A percentile compares a stretch with the other conserved stretches of the same genome.
Evolutionary conservation across 495 filamentous ascomycete genomes (phyloP).

Genomic region (Talaromyces trachyspermus): DNA sequence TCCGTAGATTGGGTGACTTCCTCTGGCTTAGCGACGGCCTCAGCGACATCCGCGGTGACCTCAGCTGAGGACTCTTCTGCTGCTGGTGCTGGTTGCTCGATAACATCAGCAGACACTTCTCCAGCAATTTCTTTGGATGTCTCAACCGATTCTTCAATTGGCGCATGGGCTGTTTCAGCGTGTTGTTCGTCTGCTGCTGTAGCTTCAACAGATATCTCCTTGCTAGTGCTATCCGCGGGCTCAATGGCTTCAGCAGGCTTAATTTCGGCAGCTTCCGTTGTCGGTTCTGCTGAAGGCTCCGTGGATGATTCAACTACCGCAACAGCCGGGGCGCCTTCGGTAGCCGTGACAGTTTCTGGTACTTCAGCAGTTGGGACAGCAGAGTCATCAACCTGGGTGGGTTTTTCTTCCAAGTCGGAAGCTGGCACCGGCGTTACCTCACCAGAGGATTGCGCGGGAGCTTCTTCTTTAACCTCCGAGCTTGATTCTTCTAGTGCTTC

Average conservation of each 20-base stretch:
- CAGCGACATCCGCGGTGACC: neutral
- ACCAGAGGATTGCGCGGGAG: too few species aligned
- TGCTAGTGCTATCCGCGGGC: neutral
- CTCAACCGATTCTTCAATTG: constrained; percentile 5
- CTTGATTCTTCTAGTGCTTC: too few species aligned
- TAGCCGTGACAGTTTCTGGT: too few species aligned
- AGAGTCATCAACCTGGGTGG: too few species aligned
- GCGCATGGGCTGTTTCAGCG: constrained; percentile 5
- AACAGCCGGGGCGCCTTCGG: too few species aligned
- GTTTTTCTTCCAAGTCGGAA: too few species aligned
- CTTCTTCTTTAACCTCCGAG: too few species aligned
- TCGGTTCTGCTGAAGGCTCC: too few species aligned
- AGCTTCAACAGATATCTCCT: constrained; percentile 10
- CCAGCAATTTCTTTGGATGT: constrained; percentile 5
- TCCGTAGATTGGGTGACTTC: neutral
- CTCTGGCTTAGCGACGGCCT: neutral
- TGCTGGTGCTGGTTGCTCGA: neutral
- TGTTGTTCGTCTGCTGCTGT: constrained; percentile 3
- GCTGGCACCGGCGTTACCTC: too few species aligned
- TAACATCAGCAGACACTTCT: constrained; percentile 7
- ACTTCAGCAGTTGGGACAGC: too few species aligned
- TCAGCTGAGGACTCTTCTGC: neutral
- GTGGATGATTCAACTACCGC: too few species aligned
- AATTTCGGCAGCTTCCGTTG: too few species aligned
- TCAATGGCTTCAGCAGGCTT: constrained; percentile 1